These are phyloP conservation scores for Neurospora pannonica DNA, from an alignment of 495 filamentous ascomycete genomes.

Conservation along the genomic window DNA sequence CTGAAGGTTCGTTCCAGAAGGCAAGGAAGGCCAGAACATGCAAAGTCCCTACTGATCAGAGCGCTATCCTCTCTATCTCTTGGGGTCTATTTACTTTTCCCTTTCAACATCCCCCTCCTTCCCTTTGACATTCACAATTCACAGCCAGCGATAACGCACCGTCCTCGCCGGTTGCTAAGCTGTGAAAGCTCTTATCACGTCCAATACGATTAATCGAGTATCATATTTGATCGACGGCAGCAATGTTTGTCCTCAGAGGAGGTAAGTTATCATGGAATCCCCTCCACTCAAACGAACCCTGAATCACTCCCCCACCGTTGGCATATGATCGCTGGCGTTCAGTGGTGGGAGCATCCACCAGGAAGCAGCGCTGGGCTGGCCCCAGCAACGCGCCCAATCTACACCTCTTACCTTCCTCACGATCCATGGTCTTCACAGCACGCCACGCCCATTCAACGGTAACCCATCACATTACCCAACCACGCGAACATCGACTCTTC, in stretches of 20 bases:
- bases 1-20: not conserved
- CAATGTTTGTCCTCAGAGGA: conserved; percentile 29
- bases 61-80: not conserved
- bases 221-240: not conserved
- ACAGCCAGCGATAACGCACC: not conserved
- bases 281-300: not conserved
- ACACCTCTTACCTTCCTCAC: not conserved
- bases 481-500: not conserved
- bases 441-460: not conserved
- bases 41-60: not conserved
- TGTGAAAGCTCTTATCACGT: not conserved
- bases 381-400: not conserved
- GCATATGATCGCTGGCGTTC: not conserved
- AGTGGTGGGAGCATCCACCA: not conserved
- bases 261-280: conserved; percentile 11
- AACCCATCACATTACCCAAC: not conserved
- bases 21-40: not conserved
- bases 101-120: not conserved
- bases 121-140: not conserved
- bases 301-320: not conserved
- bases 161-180: not conserved
- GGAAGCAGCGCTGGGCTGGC: not conserved
- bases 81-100: not conserved
- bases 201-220: not conserved
- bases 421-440: not conserved